Base-by-base conservation (phyloP, 345 rosid species). In the Eucalyptus pumila region DNA sequence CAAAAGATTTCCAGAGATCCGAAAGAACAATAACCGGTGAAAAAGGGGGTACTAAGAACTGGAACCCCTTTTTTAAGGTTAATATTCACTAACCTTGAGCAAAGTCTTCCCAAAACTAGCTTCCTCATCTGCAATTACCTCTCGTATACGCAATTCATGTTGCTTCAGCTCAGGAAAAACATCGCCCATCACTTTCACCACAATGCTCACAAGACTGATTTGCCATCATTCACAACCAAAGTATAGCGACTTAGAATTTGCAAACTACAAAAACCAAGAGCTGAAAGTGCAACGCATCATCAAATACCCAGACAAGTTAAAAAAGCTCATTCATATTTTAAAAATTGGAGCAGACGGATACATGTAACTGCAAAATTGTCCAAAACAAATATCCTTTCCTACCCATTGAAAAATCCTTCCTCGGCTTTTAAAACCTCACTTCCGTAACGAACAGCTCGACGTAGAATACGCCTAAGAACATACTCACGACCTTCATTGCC, bases 401-500 rank as follows among this genome's bases (percentile, higher is more conserved):
- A 98, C 99, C 99, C 94, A 86, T 94, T 96, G 90, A 98, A 97
- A 93, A 97, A 98, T 62, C 99, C 99, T 92, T 96, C 96, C 88
- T 91, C 94, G 62, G 99, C 99, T 91, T 96, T 96, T 19, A 98
- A 92, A 89, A 96, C 97, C 92, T 98, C 99, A 69, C 94, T 95
- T 50, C 99, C 98, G 89, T 96, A 98, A 80, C 99, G 96, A 88
- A 98, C 99, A 86, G 99, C 99, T 90, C 97, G 96, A 58, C 99
- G 99, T 90, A 98, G 99, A 90, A 98, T 97, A 85, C 99, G 97
- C 91, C 99, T 93, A 30, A 98, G 92, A 89, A 98, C 99, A 92
- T 98, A 96, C 89, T 98, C 99, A 89, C 98, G 99, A 17, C 99
- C 99, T 89, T 97, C 99, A 88, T 96, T 98, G 91, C 99, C 99